Evolutionary conservation across 345 rosid species (phyloP), one percentile per base, ranked within the genome.

Genomic region (Populus nigra): DNA sequence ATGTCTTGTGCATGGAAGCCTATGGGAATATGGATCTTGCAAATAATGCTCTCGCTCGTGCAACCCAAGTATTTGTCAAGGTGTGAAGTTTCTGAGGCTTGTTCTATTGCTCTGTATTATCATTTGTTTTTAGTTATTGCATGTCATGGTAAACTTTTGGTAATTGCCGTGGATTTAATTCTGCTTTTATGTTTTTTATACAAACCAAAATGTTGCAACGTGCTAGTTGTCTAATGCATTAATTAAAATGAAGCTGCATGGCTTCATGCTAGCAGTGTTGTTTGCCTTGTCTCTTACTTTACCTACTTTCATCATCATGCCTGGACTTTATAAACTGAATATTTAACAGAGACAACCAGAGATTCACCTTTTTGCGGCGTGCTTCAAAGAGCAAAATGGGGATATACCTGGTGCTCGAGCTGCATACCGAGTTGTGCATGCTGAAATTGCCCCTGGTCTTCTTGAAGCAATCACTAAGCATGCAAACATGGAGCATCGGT

Each of bases 31-130:
- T 82, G 90, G 99, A 96, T 82, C 92, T 94, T 84, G 97, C 92
- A 23, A 89, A 91, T 71, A 94, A 92, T 80, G 98, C 97, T 20
- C 97, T 96, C 77, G 78, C 86, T 83, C 96, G 98, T 83, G 97
- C 99, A 79, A 90, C 97, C 63, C 94, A 94, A 84, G 93, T 90
- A 65, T 96, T 94, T 82, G 99, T 96, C 76, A 96, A 96, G 99
- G 99, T 96, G 88, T 73, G 77, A 38, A 45, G 65, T 73, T 61
- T 33, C 25, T 17, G 49, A 20, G 38, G 39, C 25, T 53, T 50
- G 11, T 31, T 29, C 1, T 31, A 35, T 15, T 4, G 2, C 68
- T 27, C 16, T 17, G 18, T 65, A 31, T 65, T 16, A 65, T 65
- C 18, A 0, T 12, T 31, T 65, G n/a, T 31, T 12, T 15, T 6